A percentile compares a stretch with the other conserved stretches of the same genome.
Conservation (phyloP, 306 rosid genomes). For the Hylodesmum podocarpum region DNA sequence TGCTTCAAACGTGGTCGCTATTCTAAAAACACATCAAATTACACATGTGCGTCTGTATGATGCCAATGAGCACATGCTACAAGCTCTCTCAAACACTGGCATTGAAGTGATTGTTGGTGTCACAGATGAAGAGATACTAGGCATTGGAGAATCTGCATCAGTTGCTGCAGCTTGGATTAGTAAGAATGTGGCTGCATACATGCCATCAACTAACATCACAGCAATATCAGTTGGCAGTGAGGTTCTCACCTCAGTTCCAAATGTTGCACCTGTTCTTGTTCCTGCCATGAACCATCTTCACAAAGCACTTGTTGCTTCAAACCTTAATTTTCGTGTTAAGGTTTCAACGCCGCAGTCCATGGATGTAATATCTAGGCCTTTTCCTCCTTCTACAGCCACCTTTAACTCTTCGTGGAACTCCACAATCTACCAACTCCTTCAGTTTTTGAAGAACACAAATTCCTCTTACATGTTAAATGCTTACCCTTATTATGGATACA, state of each 20-base stretch:
- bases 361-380: slow-evolving; percentile 76
- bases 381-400: slow-evolving; percentile 85
- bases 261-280: slow-evolving; percentile 72
- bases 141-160: slow-evolving; percentile 74
- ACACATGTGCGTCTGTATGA: slow-evolving; percentile 74
- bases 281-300: slow-evolving; percentile 82
- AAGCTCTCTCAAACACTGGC: slow-evolving; percentile 69
- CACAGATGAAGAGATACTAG: slow-evolving; percentile 67
- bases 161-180: slow-evolving; percentile 83
- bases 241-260: slow-evolving; percentile 73
- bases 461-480: slow-evolving; percentile 82
- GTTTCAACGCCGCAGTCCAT: slow-evolving; percentile 84
- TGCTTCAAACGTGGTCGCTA: slow-evolving; percentile 56
- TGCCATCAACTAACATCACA: slow-evolving; percentile 85
- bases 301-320: slow-evolving; percentile 76
- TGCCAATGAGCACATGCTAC: slow-evolving; percentile 72
- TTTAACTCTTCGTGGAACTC: slow-evolving; percentile 74
- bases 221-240: slow-evolving; percentile 89
- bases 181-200: slow-evolving; percentile 74
- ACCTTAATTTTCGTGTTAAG: slow-evolving; percentile 71
- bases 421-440: slow-evolving; percentile 67
- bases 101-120: slow-evolving; percentile 82
- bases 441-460: slow-evolving; percentile 71
- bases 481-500: slow-evolving; percentile 73
- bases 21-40: slow-evolving; percentile 73